phyloP scores from a whole-genome alignment of 768 basidiomycete species.

The Daedaleopsis sinensis region DNA sequence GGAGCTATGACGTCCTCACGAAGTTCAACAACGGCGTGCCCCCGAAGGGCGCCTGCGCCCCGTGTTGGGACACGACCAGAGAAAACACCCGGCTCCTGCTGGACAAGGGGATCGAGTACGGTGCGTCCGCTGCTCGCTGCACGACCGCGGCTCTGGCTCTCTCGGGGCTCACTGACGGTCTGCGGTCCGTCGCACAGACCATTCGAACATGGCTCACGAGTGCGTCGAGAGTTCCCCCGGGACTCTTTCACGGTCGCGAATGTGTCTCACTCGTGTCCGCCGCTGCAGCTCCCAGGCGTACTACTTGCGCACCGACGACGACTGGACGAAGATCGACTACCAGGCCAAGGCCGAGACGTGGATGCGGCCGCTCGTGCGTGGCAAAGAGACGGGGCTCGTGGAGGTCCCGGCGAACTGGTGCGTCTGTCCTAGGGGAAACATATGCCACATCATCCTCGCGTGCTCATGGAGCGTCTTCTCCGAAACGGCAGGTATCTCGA shows the following conservation, averaged over 20 bases:
- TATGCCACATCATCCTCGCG: not conserved
- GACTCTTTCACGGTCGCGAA: no score
- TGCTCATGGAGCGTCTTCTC: not conserved
- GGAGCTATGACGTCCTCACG: slow-evolving; percentile 66
- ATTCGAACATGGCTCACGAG: slow-evolving; percentile 61
- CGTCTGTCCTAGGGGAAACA: no score
- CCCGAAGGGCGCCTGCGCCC: slow-evolving; percentile 68
- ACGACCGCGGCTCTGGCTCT: not conserved
- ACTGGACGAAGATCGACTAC: slow-evolving; percentile 77
- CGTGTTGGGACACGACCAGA: slow-evolving; percentile 80
- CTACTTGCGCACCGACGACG: slow-evolving; percentile 67
- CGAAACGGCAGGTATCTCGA: slow-evolving; percentile 49
- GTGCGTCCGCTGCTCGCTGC: slow-evolving; percentile 34
- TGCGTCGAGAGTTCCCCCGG: slow-evolving; percentile 24
- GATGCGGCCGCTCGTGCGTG: slow-evolving; percentile 74
- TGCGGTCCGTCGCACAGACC: slow-evolving; percentile 40
- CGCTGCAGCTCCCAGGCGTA: slow-evolving; percentile 56
- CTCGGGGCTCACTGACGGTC: not conserved
- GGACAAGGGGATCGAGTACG: slow-evolving; percentile 76
- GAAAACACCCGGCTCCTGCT: slow-evolving; percentile 66
- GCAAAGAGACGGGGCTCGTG: slow-evolving; percentile 63
- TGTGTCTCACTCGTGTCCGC: not conserved
- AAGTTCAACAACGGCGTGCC: slow-evolving; percentile 62
- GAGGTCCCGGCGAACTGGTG: slow-evolving; percentile 73
- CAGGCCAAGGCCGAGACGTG: slow-evolving; percentile 54